Conservation (phyloP, 2,329 filamentous ascomycete species). For the Parafenestella ontariensis region DNA sequence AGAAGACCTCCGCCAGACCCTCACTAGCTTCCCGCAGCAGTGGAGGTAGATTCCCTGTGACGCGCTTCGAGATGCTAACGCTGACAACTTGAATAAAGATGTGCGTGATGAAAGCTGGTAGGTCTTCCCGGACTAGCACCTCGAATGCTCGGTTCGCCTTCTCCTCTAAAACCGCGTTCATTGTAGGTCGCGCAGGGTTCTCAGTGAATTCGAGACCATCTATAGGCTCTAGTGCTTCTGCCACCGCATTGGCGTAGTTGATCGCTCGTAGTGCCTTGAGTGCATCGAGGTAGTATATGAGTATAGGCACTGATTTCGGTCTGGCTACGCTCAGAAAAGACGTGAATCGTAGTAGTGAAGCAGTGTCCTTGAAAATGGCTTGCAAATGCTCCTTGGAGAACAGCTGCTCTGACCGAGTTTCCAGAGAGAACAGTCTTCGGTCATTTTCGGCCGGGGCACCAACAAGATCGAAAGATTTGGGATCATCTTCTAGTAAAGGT, state of each 20-base stretch:
- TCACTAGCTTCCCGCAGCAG: constrained; percentile 74
- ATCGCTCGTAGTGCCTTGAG: constrained; percentile 75
- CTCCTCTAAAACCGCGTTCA: constrained; percentile 66
- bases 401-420: constrained; percentile 69
- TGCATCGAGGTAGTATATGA: constrained; percentile 76
- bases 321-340: constrained; percentile 68
- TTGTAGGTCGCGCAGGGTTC: constrained; percentile 58
- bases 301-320: constrained; percentile 67
- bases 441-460: constrained; percentile 46
- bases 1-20: constrained; percentile 78
- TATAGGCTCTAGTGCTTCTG: constrained; percentile 65
- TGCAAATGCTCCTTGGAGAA: constrained; percentile 71
- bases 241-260: constrained; percentile 73
- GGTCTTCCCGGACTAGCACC: constrained; percentile 68
- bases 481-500: constrained; percentile 61
- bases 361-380: constrained; percentile 69
- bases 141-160: constrained; percentile 72
- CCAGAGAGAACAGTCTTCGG: constrained; percentile 60
- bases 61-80: constrained; percentile 69
- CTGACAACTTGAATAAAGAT: constrained; percentile 74
- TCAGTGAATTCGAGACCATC: constrained; percentile 63
- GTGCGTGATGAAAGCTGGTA: constrained; percentile 75
- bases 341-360: constrained; percentile 70
- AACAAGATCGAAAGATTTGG: constrained; percentile 62
- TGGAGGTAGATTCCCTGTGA: constrained; percentile 70